Evolutionary conservation across 2,329 filamentous ascomycete species (phyloP), one percentile per base, ranked within the genome.

Genomic region (Aspergillus quadrilineatus): DNA sequence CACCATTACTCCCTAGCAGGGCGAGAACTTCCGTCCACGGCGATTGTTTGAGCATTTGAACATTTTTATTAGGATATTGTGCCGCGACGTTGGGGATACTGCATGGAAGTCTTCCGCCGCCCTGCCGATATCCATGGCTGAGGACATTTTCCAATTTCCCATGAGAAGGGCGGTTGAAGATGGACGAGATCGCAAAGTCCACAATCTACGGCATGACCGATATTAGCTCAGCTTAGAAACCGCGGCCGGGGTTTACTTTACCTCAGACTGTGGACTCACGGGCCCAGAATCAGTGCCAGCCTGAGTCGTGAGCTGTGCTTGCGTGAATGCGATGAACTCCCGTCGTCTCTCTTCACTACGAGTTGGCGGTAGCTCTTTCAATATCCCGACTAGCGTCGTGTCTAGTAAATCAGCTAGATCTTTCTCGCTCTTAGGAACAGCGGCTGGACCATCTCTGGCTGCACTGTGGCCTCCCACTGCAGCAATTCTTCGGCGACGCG

Each of bases 11-110:
- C 0, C 93, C 94, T 9, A 97, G 75, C 4, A 96, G 75, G 28
- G 81, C 79, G 15, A 95, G 82, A 9, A 97, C 69, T 55, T 88
- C 82, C 10, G 86, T 85, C 94, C 94, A 99, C 39, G 88, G 84
- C 6, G 78, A 71, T 26, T 79, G 73, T 71, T 89, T 95, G 51
- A 99, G 77, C 5, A 79, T 77, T 29, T 84, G 78, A 12, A 89
- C 87, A 71, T 90, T 85, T 36, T 82, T 82, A 65, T 96, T 97
- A 1, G 83, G 82, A 62, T 86, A 84, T 6, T 81, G 76, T 9
- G 79, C 80, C 56, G 82, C 81, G 6, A 96, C 67, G 0, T 89
- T 90, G 0, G 86, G 87, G 42, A 94, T 86, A 6, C 64, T 70
- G 34, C 78, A 78, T 8, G 75, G 69, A 4, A 73, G 62, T 3